Evolutionary conservation across 2,329 filamentous ascomycete species (phyloP), one percentile per base, ranked within the genome.

Genomic region (Setomelanomma holmii): DNA sequence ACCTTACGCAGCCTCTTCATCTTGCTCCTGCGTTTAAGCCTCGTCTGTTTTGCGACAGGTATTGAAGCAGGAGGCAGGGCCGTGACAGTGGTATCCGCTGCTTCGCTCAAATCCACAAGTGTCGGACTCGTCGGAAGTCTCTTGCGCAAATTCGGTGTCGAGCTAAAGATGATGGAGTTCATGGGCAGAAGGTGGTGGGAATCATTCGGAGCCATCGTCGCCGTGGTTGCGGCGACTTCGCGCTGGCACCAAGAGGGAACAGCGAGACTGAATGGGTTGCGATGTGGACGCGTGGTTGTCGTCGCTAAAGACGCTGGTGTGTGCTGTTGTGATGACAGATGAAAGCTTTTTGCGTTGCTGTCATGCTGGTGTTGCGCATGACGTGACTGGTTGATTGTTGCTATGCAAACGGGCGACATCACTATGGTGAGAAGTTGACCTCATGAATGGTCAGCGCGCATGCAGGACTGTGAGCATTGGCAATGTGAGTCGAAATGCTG

Each of bases 121-220:
- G 53, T 57, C 1, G 48, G 40, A 10, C 46, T 47, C 5, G 38
- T 17, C 2, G 20, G 19, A 8, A 30, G 27, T 11, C 20, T 5
- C 16, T 42, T 17, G 17, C 23, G 40, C 5, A 50, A 12, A 16
- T 19, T 8, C 5, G 24, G 6, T 2, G 35, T 24, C 1, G 38
- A n/a, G 12, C 42, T 16, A 40, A 61, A 61, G 27, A 59, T 35
- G 11, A 59, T 45, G 8, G 49, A 47, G 27, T 23, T 45, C 17
- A 59, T 35, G 4, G 58, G 58, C 35, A 61, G 49, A 19, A 42
- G 42, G 20, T 61, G 56, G n/a, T 43, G 51, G 11, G 56, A 59
- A 17, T 23, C 11, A 30, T 30, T 30, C 14, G 27, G 27, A 14
- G 27, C 27, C 27, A 30, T 30, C 27, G 27, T 30, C 3, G 27